Evolutionary conservation across 768 basidiomycete species (phyloP).

Genomic region (Hemileccinum impolitum): DNA sequence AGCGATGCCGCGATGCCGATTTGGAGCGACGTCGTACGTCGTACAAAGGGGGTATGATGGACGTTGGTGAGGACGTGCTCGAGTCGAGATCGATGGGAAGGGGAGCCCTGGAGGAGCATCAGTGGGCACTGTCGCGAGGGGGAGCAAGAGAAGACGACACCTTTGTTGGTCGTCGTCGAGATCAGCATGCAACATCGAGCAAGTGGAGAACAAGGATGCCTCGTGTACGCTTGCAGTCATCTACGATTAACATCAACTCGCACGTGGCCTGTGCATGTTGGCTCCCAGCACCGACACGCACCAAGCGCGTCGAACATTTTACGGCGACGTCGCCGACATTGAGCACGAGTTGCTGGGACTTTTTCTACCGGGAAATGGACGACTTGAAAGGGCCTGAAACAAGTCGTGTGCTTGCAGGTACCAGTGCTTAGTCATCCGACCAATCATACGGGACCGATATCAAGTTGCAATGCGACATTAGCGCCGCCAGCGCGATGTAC

Average conservation of each 20-base stretch:
- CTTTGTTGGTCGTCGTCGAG: conserved; percentile 30
- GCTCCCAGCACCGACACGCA: no score
- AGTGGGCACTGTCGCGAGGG: neutral
- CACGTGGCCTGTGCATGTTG: conserved; percentile 28
- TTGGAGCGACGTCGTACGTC: conserved; percentile 23
- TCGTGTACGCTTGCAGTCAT: conserved; percentile 26
- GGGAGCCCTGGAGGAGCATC: conserved; percentile 17
- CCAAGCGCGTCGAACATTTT: no score
- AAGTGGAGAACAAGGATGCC: conserved; percentile 14
- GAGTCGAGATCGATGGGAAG: conserved; percentile 32
- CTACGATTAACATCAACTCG: conserved; percentile 10
- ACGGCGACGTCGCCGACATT: no score
- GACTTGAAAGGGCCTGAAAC: neutral
- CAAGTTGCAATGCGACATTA: neutral
- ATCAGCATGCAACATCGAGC: conserved; percentile 27
- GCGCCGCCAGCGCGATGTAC: no score
- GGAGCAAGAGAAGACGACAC: conserved; percentile 6
- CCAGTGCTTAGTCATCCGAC: conserved; percentile 26
- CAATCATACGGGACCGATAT: conserved; percentile 27
- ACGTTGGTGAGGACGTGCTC: conserved; percentile 26
- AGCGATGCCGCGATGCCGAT: conserved; percentile 25
- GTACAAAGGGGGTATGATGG: conserved; percentile 14
- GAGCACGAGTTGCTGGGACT: no score
- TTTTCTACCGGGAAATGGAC: no score
- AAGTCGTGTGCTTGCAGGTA: conserved; percentile 16